Percentiles rank a stretch among this genome's conserved stretches.
Conservation (phyloP, 768 basidiomycete species). For the Podaxis mareebaensis region DNA sequence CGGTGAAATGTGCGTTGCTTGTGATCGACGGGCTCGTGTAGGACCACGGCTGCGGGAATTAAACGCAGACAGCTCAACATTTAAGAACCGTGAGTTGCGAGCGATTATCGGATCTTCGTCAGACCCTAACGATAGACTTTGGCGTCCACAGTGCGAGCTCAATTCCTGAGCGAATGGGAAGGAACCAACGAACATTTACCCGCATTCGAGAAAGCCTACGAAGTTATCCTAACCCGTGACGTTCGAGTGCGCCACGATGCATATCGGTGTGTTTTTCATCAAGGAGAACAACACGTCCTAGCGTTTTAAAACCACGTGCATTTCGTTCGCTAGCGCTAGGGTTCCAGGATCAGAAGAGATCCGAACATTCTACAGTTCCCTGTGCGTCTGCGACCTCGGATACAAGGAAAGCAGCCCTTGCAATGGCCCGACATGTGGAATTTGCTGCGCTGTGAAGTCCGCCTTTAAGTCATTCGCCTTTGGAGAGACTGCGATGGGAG, state of each 20-base stretch:
- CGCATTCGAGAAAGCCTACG: constrained; percentile 56
- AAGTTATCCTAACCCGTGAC: constrained; percentile 45
- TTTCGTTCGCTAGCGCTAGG: constrained; percentile 30
- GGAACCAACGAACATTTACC: constrained; percentile 33
- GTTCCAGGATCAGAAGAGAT: constrained; percentile 44
- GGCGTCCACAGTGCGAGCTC: constrained; percentile 38
- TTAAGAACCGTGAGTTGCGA: constrained; percentile 50
- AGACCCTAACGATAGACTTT: constrained; percentile 17
- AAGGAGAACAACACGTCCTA: not conserved
- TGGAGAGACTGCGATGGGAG: constrained; percentile 49
- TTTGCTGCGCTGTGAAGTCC: constrained; percentile 60
- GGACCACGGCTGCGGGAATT: constrained; percentile 51
- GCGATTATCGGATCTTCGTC: constrained; percentile 7
- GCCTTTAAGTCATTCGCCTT: constrained; percentile 60
- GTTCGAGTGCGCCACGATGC: constrained; percentile 45
- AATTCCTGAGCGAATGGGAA: constrained; percentile 61
- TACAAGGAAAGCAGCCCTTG: constrained; percentile 51
- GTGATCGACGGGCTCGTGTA: constrained; percentile 45
- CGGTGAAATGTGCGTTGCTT: constrained; percentile 49
- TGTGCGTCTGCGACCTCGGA: constrained; percentile 71
- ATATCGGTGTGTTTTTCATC: constrained; percentile 40
- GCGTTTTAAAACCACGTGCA: not conserved
- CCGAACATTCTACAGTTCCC: constrained; percentile 62
- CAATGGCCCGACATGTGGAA: constrained; percentile 62
- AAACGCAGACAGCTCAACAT: constrained; percentile 43